Evolutionary conservation across 768 basidiomycete genomes (phyloP).

Genomic region (Paxillus rubicundulus): DNA sequence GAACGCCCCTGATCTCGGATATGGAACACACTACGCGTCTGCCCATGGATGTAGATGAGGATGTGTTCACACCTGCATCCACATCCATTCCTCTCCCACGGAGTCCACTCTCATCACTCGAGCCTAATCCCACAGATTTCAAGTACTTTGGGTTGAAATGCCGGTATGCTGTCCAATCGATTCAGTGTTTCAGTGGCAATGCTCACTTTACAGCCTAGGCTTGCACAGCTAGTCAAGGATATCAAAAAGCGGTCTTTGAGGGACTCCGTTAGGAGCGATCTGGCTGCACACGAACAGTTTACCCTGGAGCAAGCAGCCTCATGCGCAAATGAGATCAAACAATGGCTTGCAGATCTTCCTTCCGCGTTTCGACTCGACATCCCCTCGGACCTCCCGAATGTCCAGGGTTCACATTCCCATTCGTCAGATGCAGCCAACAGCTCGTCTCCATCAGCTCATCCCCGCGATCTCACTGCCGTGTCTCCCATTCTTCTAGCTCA

Average conservation of each 20-base stretch:
- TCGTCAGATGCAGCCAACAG: constrained; percentile 2
- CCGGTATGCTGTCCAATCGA: constrained; percentile 41
- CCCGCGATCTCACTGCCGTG: constrained; percentile 14
- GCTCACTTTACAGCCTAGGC: constrained; percentile 34
- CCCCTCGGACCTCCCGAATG: constrained; percentile 28
- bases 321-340: constrained; percentile 55
- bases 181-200: not conserved
- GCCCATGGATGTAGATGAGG: constrained; percentile 58
- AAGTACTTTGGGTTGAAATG: constrained; percentile 58
- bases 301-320: constrained; percentile 61
- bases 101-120: constrained; percentile 20
- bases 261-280: constrained; percentile 35
- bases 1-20: constrained; percentile 57
- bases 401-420: constrained; percentile 6
- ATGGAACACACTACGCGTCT: constrained; percentile 53
- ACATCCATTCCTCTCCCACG: constrained; percentile 42
- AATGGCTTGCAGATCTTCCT: constrained; percentile 55
- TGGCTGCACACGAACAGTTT: constrained; percentile 30
- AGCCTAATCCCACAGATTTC: constrained; percentile 35
- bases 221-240: constrained; percentile 61
- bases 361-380: constrained; percentile 44
- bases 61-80: constrained; percentile 46
- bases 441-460: constrained; percentile 5
- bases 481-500: constrained; percentile 46
- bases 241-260: constrained; percentile 52